These are phyloP conservation scores for Solanum etuberosum DNA, from an alignment of 257 asterid genomes.

Conservation along the genomic window DNA sequence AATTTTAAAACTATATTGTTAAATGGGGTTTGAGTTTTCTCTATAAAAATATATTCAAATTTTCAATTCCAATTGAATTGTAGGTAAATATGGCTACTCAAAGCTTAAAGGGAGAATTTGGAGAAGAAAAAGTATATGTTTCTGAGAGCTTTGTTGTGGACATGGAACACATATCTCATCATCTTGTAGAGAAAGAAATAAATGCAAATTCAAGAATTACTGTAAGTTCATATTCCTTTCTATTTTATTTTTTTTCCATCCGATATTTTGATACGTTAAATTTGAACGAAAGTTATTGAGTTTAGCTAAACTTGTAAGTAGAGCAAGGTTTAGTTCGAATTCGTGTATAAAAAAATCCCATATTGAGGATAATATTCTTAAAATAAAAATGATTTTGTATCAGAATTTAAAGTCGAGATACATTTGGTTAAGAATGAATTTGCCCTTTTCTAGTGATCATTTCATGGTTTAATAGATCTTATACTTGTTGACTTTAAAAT, in stretches of 20 bases:
- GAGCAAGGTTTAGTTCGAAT: not conserved
- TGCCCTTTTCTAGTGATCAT: not conserved
- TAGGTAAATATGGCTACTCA: constrained; percentile 30
- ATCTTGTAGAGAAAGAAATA: constrained; percentile 32
- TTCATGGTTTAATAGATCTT: not conserved
- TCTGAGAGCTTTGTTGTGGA: constrained; percentile 8
- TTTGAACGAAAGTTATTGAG: not conserved
- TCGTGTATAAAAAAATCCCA: not conserved
- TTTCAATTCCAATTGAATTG: not conserved
- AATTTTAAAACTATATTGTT: not conserved
- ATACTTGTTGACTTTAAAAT: not conserved
- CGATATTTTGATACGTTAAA: not conserved
- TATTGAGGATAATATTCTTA: not conserved
- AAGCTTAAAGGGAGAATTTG: constrained; percentile 15
- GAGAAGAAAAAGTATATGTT: constrained; percentile 1
- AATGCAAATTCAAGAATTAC: constrained; percentile 49
- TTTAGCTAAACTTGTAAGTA: not conserved
- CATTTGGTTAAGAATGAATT: not conserved
- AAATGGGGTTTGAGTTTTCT: not conserved
- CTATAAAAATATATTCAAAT: not conserved
- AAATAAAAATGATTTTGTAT: not conserved
- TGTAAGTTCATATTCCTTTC: constrained; percentile 19
- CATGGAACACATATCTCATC: constrained; percentile 54
- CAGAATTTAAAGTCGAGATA: not conserved
- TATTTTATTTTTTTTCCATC: no score